Evolutionary conservation across 31 red algal species (phyloP), one percentile per base, ranked within the genome.

Genomic region (Bonnemaisonia californica): DNA sequence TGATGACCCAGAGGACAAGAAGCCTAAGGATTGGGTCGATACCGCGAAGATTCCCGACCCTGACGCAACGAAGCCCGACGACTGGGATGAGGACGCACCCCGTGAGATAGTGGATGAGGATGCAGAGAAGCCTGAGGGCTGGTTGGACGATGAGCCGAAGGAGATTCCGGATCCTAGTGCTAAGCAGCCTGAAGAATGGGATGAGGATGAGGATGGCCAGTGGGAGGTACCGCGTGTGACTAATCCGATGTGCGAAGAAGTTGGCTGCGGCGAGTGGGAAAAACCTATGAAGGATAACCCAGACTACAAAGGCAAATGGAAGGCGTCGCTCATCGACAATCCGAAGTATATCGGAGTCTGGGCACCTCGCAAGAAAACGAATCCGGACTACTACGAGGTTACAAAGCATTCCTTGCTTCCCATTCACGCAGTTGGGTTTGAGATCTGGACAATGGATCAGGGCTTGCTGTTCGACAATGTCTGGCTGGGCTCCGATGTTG

Each of bases 391-490:
- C 71, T 98, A 91, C 74, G 80, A 91, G 23, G 69, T 92, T 57
- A 23, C 23, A 1, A 73, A 92, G 3, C 78, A 77, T 5, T 13
- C 61, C n/a, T 22, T 98, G 56, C 91, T 91, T 55, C 87, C 91
- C 1, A 66, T 98, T 7, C 41, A 41, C 26, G 95, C 74, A 1
- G 71, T 94, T 51, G 95, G 84, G 24, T 64, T 95, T 13, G 95
- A 98, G 41, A 88, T 98, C 26, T 98, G 95, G 95, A 94, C 87
- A 4, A 98, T 98, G 95, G 92, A 98, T 55, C 89, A 98, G 76
- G 95, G 91, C 34, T 82, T 95, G 36, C 51, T 92, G 37, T 98
- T 98, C 65, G 95, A 98, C 39, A 98, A 98, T 39, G 58, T 98
- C 48, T 91, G 80, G 68, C 57, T 98, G 9, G 86, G 87, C 2